Evolutionary conservation across 345 rosid species (phyloP).

Genomic region (Eucalyptus cloeziana): DNA sequence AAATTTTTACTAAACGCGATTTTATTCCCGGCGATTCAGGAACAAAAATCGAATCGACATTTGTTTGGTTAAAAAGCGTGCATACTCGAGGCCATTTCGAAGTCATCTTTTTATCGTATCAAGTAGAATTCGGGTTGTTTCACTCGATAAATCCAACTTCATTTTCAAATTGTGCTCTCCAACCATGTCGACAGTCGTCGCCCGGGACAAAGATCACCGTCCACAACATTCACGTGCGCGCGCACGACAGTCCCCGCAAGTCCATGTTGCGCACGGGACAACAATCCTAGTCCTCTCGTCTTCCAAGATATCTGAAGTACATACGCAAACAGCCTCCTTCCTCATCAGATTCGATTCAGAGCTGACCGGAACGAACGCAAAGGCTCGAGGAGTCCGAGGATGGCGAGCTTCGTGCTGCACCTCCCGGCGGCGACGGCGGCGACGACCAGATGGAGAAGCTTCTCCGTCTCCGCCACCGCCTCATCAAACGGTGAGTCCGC

Average conservation of each 20-base stretch:
- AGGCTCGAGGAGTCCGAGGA: not conserved
- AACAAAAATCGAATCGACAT: too few relatives aligned
- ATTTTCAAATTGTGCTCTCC: not conserved
- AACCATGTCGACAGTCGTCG: not conserved
- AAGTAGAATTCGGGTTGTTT: not conserved
- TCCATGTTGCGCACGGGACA: not conserved
- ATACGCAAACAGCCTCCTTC: rapidly evolving
- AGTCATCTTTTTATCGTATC: not conserved
- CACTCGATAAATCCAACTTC: rapidly evolving
- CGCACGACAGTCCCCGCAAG: not conserved
- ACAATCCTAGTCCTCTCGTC: not conserved
- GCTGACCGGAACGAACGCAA: not conserved
- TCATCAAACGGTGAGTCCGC: constrained; percentile 45
- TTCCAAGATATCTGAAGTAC: not conserved
- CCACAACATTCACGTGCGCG: not conserved
- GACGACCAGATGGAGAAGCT: constrained; percentile 10
- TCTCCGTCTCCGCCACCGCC: constrained; percentile 54
- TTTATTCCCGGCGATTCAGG: too few relatives aligned
- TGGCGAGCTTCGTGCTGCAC: constrained; percentile 51
- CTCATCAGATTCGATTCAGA: not conserved
- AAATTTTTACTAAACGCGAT: too few relatives aligned
- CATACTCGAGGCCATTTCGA: not conserved
- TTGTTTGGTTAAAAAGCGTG: not conserved
- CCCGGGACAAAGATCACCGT: not conserved
- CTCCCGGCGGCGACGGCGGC: constrained; percentile 7